Percentiles rank a stretch among this genome's conserved stretches.
Evolutionary conservation across 306 rosid genomes (phyloP).

Genomic region (Calophaca sinica): DNA sequence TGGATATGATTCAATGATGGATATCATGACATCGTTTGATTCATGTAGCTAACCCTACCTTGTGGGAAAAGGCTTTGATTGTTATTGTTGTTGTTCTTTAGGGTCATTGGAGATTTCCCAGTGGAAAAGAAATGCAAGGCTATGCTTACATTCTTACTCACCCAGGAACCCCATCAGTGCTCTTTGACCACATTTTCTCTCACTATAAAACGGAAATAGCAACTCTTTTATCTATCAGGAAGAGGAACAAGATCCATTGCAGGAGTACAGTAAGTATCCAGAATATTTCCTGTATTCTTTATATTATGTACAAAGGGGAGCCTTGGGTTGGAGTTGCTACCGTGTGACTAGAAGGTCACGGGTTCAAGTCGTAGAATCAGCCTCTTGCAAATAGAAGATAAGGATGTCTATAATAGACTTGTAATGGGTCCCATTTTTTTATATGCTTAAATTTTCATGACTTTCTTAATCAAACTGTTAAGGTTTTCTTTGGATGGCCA

Average conservation of each 20-base stretch:
- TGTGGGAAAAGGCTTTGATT: background rate
- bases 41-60: background rate
- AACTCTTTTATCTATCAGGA: slow-evolving; percentile 66
- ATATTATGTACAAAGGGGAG: background rate
- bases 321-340: background rate
- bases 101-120: slow-evolving; percentile 99
- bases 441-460: too few species aligned
- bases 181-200: slow-evolving; percentile 82
- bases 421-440: too few species aligned
- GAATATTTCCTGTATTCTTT: background rate
- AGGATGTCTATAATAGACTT: too few species aligned
- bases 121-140: slow-evolving; percentile 87
- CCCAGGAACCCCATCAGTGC: slow-evolving; percentile 89
- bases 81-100: slow-evolving; percentile 25
- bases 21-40: background rate
- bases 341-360: too few species aligned
- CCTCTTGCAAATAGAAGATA: background rate
- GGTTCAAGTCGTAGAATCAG: too few species aligned
- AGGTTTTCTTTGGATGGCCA: too few species aligned
- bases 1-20: background rate
- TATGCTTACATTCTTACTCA: slow-evolving; percentile 91
- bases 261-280: slow-evolving; percentile 72
- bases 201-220: slow-evolving; percentile 64
- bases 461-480: too few species aligned
- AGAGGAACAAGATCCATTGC: slow-evolving; percentile 70